These are phyloP conservation scores for Acorus calamus DNA, from an alignment of 106 monocot species.

Conservation along the genomic window DNA sequence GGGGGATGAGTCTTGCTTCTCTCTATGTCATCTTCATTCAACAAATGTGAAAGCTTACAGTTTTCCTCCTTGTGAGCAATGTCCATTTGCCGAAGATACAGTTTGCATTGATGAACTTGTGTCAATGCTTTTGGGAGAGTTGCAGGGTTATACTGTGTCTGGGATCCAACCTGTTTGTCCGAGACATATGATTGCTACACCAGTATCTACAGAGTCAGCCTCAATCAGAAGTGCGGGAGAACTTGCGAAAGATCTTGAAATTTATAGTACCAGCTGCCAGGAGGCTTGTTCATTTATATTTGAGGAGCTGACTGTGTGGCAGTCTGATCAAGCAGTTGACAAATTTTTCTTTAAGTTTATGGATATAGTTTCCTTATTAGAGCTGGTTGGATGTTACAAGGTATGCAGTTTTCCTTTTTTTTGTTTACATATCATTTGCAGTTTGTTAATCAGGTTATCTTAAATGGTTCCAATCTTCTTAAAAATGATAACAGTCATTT, in stretches of 20 bases:
- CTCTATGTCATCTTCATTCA: neutral
- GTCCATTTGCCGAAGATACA: constrained; percentile 45
- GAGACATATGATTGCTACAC: constrained; percentile 4
- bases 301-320: constrained; percentile 7
- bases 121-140: constrained; percentile 31
- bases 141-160: constrained; percentile 25
- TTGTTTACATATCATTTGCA: neutral
- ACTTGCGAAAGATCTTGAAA: too few species aligned
- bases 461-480: neutral
- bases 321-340: constrained; percentile 8
- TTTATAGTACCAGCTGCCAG: too few species aligned
- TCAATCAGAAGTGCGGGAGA: neutral
- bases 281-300: neutral
- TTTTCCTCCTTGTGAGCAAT: constrained; percentile 32
- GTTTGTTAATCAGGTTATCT: neutral
- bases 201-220: neutral
- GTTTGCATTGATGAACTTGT: constrained; percentile 32
- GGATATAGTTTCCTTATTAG: constrained; percentile 61
- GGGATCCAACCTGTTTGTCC: neutral
- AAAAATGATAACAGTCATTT: too few species aligned
- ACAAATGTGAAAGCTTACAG: neutral
- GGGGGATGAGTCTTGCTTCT: neutral
- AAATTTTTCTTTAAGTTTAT: constrained; percentile 28
- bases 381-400: constrained; percentile 59
- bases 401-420: constrained; percentile 24